Base-by-base conservation (phyloP, 1,284 basidiomycete genomes). In the Trichosporon sp. region DNA sequence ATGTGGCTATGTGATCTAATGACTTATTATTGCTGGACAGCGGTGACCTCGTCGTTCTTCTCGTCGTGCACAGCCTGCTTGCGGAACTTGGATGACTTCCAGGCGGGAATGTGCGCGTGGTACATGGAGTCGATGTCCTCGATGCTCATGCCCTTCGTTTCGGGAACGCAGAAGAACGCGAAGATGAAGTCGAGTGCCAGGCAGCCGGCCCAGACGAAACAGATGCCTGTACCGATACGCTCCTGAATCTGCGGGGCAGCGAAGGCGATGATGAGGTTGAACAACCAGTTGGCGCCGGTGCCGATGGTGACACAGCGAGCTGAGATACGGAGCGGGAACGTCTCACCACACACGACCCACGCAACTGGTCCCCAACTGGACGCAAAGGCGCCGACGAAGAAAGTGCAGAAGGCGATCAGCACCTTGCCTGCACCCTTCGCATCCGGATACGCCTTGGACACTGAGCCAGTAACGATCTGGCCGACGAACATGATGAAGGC, bases 321-420 rank as follows among this genome's bases (percentile, higher is more conserved):
- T 12, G 78, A 78, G 25, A 84, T 76, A 53, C 80, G 76, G 69
- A 81, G 80, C 35, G 83, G 82, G 82, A 84, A 85, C 51, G 83
- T 80, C 74, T 85, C 84, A 64, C 81, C 82, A 70, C 75, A 77
- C 42, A 80, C 79, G 68, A 81, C 81, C 80, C 77, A 78, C 34
- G 77, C 83, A 58, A 84, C 81, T 3, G 84, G 84, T 32, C 84
- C 85, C 82, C 83, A 85, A 63, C 81, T 81, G 13, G 80, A 73
- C 11, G 85, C 85, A 74, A 86, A 86, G 29, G 78, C 80, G 29
- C 83, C 83, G 70, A 86, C 79, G 78, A 86, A 86, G 74, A 85
- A 71, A 77, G 83, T 85, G 51, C 81, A 83, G 75, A 85, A 85
- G 42, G 84, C 83, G 74, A 86, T 84, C 66, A 85, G 77, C 21